These are phyloP conservation scores for Talaromyces sp. DNA, from an alignment of 2,329 filamentous ascomycete species.

Conservation along the genomic window DNA sequence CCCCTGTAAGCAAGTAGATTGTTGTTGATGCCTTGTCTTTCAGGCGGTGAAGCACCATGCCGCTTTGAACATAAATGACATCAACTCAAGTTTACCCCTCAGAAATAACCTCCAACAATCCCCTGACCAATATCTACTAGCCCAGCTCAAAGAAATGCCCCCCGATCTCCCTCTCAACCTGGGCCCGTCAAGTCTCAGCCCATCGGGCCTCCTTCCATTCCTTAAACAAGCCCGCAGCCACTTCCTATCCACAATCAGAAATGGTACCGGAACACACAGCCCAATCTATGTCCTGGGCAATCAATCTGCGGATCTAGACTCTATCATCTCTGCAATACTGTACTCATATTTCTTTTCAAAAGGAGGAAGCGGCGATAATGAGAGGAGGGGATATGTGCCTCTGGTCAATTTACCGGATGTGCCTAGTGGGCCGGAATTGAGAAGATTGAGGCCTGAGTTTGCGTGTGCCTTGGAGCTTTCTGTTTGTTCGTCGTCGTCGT, in stretches of 20 bases:
- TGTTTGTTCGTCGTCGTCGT: constrained; percentile 25
- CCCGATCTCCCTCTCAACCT: neutral
- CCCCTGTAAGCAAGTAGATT: neutral
- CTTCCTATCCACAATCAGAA: constrained; percentile 22
- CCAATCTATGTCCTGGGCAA: constrained; percentile 44
- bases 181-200: neutral
- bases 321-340: constrained; percentile 58
- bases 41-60: neutral
- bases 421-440: constrained; percentile 46
- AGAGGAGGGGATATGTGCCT: constrained; percentile 50
- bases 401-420: constrained; percentile 55
- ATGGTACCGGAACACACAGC: constrained; percentile 22
- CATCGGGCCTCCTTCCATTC: constrained; percentile 33
- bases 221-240: constrained; percentile 31
- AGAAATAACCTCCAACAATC: neutral
- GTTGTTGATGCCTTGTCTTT: constrained; percentile 3
- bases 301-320: constrained; percentile 57
- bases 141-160: neutral
- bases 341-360: constrained; percentile 57
- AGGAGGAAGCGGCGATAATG: neutral
- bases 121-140: neutral
- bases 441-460: constrained; percentile 56
- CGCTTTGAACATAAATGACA: neutral
- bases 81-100: neutral
- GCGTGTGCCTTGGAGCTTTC: constrained; percentile 53